Base-by-base conservation (phyloP, 352 stramenopile species). In the Peronosclerospora sorghi region DNA sequence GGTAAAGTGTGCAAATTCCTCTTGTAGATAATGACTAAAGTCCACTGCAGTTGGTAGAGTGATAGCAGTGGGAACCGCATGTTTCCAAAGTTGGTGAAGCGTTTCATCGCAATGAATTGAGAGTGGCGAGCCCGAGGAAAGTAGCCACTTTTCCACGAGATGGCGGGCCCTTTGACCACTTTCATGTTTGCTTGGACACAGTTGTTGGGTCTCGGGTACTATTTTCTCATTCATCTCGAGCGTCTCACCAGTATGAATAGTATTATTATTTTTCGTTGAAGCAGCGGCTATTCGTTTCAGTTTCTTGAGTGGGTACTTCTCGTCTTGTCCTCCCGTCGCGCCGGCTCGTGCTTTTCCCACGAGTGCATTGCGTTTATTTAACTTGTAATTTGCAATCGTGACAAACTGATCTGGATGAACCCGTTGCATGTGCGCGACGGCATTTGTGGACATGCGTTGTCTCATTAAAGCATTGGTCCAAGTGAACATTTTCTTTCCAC, bases 401-500 rank as follows among this genome's bases (percentile, higher is more conserved):
- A 20, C 30, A 24, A 63, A 66, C 21, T 61, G 48, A 2, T 51
- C 41, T 23, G 56, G 60, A 34, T 69, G 60, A 5, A 62, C 29
- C 1, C 56, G 52, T 20, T 65, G 51, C 40, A 69, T 32, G 38
- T 69, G 60, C 10, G 57, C 45, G 5, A 64, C 45, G 3, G 60
- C 60, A 28, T 69, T 69, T 17, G 60, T 69, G 2, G 60, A 66
- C 60, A 69, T 69, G 12, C 60, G 41, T 44, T 66, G 56, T 0
- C 60, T 51, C 60, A 69, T 69, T 1, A 69, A 26, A 9, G 60
- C 60, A 13, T 45, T 50, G 2, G 35, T 36, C 60, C 60, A 69
- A 10, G 50, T 51, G 12, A 26, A 0, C 1, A 27, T n/a, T 12
- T 28, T 41, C 41, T 45, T 59, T 6, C 20, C 10, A 1, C 32